Evolutionary conservation across 257 asterid genomes (phyloP), one percentile per base, ranked within the genome.

Genomic region (Solanum sparsipilum): DNA sequence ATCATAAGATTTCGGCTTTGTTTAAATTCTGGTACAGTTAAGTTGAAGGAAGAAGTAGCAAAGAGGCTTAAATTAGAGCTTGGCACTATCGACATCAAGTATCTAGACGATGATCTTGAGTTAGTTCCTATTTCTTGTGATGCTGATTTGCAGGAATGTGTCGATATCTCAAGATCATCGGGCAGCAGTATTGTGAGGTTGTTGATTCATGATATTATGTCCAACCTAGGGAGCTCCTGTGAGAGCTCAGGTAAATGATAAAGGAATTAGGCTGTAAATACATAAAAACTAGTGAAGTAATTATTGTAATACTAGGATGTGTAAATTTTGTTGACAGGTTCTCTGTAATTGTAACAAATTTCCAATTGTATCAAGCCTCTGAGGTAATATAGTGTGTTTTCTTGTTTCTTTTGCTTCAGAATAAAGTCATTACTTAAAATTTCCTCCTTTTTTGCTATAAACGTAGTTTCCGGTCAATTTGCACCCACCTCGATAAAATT

Each of bases 41-140:
- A 73, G n/a, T 83, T 90, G 87, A 87, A 72, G 60, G 90, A 88
- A 84, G 90, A 90, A 83, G 92, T 90, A 29, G 88, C 87, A 8
- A 88, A 63, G 36, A 83, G 99, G 93, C 90, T 96, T 83, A 94
- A 93, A 87, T 56, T 96, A 75, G 98, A 94, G 90, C 31, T 86
- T 72, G 99, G 98, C n/a, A 95, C 95, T 0, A 95, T 95, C 1
- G 94, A 95, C 82, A 89, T 96, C 27, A 96, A 94, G 91, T 94
- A 95, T 89, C 93, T 92, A 20, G 99, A 95, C 34, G 98, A 95
- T 63, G 99, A 95, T 60, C 96, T 90, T 1, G 99, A 96, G 88
- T 93, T 98, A 96, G 98, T 96, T 46, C 89, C 93, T 9, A 94
- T 96, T 9, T 94, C 93, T 4, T 94, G 98, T 71, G 96, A 95